Base-by-base conservation (phyloP, 306 rosid genomes). In the Abrus precatorius region DNA sequence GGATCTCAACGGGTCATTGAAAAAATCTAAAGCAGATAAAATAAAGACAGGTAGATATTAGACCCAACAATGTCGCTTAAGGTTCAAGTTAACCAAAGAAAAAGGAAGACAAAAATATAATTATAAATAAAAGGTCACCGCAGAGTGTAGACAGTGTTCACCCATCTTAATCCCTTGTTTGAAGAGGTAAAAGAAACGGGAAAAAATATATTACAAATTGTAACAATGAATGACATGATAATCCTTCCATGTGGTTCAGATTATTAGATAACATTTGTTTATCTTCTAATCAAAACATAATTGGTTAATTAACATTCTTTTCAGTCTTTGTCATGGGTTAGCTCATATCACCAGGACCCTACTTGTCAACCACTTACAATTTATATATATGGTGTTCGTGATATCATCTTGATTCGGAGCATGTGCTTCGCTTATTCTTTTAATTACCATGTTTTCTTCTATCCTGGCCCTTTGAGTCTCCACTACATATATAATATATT, bases 61-160 rank as follows among this genome's bases (percentile, higher is more conserved):
- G 44, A 57, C 75, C 77, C 73, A 69, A 75, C 67, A 80, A 56
- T 38, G 63, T 83, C 40, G 74, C 87, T 85, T 83, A 14, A 80
- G 74, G 78, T 69, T 82, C 90, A 86, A 89, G 86, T 74, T 80
- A 85, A 61, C 64, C 41, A 76, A 44, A 66, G n/a, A 1, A 85
- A 70, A 81, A 36, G 74, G 78, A 7, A 50, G 56, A 71, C 76
- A 70, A 62, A 75, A 49, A 29, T 30, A 45, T 20, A 49, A 40
- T 69, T n/a, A 59, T 33, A 65, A 64, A 38, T 27, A 13, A 72
- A 80, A 50, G 34, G 47, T 29, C 9, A 27, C 30, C 7, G 34
- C 28, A 20, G 20, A 13, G 6, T 45, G 7, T 20, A 48, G 7
- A 70, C 13, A 45, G 1, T 34, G 44, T 41, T 41, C 63, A 68